These are phyloP conservation scores for Dryadomyces sulphureus DNA, from an alignment of 2,329 filamentous ascomycete genomes.

Conservation along the genomic window DNA sequence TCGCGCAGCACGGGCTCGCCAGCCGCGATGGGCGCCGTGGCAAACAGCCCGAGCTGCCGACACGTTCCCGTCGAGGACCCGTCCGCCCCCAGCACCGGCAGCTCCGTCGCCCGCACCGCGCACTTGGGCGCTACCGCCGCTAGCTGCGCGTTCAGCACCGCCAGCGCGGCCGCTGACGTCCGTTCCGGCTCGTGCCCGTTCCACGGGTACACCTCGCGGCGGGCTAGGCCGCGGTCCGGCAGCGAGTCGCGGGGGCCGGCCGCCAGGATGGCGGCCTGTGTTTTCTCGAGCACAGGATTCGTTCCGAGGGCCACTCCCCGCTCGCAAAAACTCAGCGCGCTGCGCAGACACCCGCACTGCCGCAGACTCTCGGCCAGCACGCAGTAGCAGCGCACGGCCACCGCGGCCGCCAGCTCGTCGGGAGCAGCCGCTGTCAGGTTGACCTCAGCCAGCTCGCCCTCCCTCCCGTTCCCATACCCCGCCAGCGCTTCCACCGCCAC, in stretches of 20 bases:
- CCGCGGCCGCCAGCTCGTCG: constrained; percentile 27
- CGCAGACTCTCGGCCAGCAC: constrained; percentile 42
- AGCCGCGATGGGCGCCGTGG: constrained; percentile 61
- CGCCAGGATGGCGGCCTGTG: constrained; percentile 33
- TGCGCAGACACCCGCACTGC: constrained; percentile 53
- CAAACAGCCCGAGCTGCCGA: constrained; percentile 80
- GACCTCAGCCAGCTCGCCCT: background rate
- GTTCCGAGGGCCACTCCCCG: constrained; percentile 40
- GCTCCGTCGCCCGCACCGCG: constrained; percentile 57
- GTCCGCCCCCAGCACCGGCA: constrained; percentile 56
- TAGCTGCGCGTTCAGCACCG: constrained; percentile 57
- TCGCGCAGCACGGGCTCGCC: constrained; percentile 69
- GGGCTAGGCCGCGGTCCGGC: constrained; percentile 55
- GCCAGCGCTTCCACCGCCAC: constrained; percentile 40
- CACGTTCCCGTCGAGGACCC: constrained; percentile 32
- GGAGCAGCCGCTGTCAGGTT: background rate
- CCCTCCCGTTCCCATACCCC: constrained; percentile 17
- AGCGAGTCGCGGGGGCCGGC: constrained; percentile 36
- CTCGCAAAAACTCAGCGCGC: constrained; percentile 49
- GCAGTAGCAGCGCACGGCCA: constrained; percentile 44
- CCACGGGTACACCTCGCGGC: constrained; percentile 57
- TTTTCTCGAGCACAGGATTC: constrained; percentile 41
- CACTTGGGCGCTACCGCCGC: constrained; percentile 62
- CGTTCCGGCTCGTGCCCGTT: constrained; percentile 55
- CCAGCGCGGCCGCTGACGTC: constrained; percentile 52